Evolutionary conservation across 2,329 filamentous ascomycete genomes (phyloP), one percentile per base, ranked within the genome.

Genomic region (Aspergillus pseudoglaucus): DNA sequence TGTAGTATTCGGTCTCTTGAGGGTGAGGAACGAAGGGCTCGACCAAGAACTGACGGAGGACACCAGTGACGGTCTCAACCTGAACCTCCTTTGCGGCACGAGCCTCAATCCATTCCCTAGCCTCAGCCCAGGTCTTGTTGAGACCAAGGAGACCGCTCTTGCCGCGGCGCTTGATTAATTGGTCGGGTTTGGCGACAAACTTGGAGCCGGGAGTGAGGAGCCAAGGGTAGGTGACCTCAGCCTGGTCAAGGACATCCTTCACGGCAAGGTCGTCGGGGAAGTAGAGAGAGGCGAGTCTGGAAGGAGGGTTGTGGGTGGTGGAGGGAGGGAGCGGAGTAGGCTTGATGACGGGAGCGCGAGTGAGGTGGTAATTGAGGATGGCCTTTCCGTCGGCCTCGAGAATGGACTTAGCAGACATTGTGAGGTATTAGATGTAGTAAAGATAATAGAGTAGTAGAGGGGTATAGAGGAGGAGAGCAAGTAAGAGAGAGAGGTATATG

Each of bases 281-380:
- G 78, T 91, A 80, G 70, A 98, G 82, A 58, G 88, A 90, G 49
- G 91, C 91, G 64, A 97, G 84, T 75, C 88, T 91, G 63, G 90
- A 78, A 53, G 93, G 85, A 61, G 93, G 78, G 79, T 97, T 97
- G 84, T 98, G 93, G 72, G 83, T 93, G 57, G 87, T 74, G 56
- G 87, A 80, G 59, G 81, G 71, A 61, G 90, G 88, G 49, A 97
- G 89, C 75, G 93, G 90, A 67, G 90, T 91, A 60, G 91, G 88
- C 87, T 96, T 97, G 83, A 98, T 95, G 73, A 95, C 87, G 59
- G 90, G 85, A 62, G 93, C 89, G 71, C 93, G 87, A 64, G 93
- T 97, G 76, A 98, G 90, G 81, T 97, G 93, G 83, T 97, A 98
- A 87, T 96, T 97, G 83, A 98, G 83, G 80, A 98, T 97, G 82